Percentiles rank a stretch among this genome's conserved stretches.
Conservation (phyloP, 345 rosid genomes). For the Salix koriyanagi region DNA sequence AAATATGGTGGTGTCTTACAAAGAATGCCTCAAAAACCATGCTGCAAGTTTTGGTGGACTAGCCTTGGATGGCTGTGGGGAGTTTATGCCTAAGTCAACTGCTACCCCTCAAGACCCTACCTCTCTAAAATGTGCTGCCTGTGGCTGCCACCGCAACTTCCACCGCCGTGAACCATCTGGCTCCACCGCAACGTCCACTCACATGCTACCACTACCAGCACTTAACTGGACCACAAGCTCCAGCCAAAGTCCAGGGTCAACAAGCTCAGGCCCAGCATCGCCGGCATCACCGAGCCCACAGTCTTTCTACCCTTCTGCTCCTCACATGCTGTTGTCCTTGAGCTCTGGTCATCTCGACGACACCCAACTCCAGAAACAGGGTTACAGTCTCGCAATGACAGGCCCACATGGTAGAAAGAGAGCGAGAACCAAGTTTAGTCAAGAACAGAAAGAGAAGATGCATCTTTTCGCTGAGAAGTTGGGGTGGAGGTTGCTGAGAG, state of each 20-base stretch:
- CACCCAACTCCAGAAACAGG: slow-evolving; percentile 11
- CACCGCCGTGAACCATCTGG: slow-evolving; percentile 58
- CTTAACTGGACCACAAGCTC: slow-evolving; percentile 32
- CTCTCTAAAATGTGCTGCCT: slow-evolving; percentile 70
- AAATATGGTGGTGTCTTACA: slow-evolving; percentile 51
- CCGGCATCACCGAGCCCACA: slow-evolving; percentile 61
- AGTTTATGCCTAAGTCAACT: slow-evolving; percentile 55
- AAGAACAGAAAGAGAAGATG: slow-evolving; percentile 72
- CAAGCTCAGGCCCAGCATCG: slow-evolving; percentile 27
- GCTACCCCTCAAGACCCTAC: slow-evolving; percentile 38
- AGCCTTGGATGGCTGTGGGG: slow-evolving; percentile 84
- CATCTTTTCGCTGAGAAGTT: slow-evolving; percentile 54
- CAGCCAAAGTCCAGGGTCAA: slow-evolving; percentile 31
- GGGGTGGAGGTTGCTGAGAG: slow-evolving; percentile 68
- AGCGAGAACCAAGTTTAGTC: slow-evolving; percentile 63
- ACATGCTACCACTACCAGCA: not conserved
- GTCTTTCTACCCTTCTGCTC: slow-evolving; percentile 60
- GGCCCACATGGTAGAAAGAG: slow-evolving; percentile 41
- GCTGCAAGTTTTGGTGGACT: slow-evolving; percentile 71
- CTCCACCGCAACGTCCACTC: slow-evolving; percentile 11
- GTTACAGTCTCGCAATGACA: slow-evolving; percentile 10
- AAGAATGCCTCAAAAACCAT: slow-evolving; percentile 77
- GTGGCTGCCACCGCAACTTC: slow-evolving; percentile 93
- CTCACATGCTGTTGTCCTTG: slow-evolving; percentile 51
- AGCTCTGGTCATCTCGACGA: slow-evolving; percentile 42